Evolutionary conservation across 2,329 filamentous ascomycete genomes (phyloP).

Genomic region (Botrytis tulipae): DNA sequence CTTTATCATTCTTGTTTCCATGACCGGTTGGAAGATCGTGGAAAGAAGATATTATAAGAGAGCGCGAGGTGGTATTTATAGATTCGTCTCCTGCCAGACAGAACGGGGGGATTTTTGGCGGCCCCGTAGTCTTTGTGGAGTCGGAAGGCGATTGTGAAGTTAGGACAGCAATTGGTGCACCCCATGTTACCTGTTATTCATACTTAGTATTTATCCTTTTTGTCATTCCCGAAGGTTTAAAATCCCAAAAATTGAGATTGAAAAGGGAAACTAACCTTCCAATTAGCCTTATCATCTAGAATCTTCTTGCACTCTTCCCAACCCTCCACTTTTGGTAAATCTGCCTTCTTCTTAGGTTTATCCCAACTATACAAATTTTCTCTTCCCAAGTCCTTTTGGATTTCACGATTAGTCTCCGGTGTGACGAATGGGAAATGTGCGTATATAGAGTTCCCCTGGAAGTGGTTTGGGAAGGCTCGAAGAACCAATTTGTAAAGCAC

Average conservation of each 20-base stretch:
- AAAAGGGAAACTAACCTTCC: neutral
- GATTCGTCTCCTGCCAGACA: constrained; percentile 12
- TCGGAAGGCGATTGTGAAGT: neutral
- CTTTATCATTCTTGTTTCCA: neutral
- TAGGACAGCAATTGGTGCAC: neutral
- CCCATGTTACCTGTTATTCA: constrained; percentile 2
- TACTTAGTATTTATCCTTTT: neutral
- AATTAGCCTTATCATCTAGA: constrained; percentile 28
- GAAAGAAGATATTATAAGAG: constrained; percentile 14
- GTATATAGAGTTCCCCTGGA: constrained; percentile 72
- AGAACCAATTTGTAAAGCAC: constrained; percentile 81
- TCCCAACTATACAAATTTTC: constrained; percentile 31
- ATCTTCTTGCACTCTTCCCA: constrained; percentile 4
- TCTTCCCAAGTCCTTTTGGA: constrained; percentile 58
- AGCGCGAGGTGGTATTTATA: constrained; percentile 1
- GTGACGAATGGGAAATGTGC: constrained; percentile 62
- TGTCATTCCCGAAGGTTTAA: neutral
- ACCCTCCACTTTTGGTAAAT: neutral
- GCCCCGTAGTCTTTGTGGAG: neutral
- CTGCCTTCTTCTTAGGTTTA: constrained; percentile 28
- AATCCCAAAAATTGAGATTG: neutral
- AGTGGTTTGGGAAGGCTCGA: constrained; percentile 74
- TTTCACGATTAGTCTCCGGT: constrained; percentile 67
- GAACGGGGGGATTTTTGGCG: neutral
- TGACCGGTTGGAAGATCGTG: neutral